Conservation (phyloP, 176 grass and related monocot species). For the Aechmea fasciata region DNA sequence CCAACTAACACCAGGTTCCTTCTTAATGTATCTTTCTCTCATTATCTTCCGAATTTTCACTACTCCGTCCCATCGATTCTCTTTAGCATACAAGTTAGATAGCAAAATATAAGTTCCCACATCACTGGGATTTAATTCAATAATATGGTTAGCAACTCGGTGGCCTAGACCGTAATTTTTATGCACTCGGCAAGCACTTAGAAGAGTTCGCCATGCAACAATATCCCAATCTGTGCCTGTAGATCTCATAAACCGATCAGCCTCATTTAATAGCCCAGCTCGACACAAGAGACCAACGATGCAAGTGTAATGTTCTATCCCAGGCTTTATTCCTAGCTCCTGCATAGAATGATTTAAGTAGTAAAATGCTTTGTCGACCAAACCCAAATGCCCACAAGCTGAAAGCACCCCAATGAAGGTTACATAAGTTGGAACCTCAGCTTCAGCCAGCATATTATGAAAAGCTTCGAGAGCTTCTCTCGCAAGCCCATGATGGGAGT, state of each 20-base stretch:
- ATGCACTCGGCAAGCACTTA: conserved; percentile 54
- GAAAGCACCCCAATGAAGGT: conserved; percentile 62
- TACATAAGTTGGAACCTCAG: conserved; percentile 43
- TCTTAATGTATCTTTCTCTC: conserved; percentile 56
- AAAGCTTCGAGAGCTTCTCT: conserved; percentile 42
- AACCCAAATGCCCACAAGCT: conserved; percentile 65
- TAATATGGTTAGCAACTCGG: conserved; percentile 51
- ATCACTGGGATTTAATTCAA: conserved; percentile 58
- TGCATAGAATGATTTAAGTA: conserved; percentile 70
- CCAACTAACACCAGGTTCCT: conserved; percentile 78
- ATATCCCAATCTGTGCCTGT: conserved; percentile 44
- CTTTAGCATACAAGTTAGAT: conserved; percentile 88
- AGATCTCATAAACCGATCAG: conserved; percentile 44
- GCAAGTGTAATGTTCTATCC: conserved; percentile 66
- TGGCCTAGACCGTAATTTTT: conserved; percentile 58
- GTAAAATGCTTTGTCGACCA: conserved; percentile 64
- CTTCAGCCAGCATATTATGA: conserved; percentile 39
- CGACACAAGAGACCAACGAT: conserved; percentile 64
- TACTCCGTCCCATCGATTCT: conserved; percentile 65
- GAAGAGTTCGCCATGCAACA: conserved; percentile 62
- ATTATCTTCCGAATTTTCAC: conserved; percentile 56
- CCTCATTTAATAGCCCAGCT: conserved; percentile 52
- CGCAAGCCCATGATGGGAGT: conserved; percentile 59
- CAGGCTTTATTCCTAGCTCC: conserved; percentile 48
- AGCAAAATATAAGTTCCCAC: conserved; percentile 71